Conservation (phyloP, 169 alveolate species). For the Neospora caninum region DNA sequence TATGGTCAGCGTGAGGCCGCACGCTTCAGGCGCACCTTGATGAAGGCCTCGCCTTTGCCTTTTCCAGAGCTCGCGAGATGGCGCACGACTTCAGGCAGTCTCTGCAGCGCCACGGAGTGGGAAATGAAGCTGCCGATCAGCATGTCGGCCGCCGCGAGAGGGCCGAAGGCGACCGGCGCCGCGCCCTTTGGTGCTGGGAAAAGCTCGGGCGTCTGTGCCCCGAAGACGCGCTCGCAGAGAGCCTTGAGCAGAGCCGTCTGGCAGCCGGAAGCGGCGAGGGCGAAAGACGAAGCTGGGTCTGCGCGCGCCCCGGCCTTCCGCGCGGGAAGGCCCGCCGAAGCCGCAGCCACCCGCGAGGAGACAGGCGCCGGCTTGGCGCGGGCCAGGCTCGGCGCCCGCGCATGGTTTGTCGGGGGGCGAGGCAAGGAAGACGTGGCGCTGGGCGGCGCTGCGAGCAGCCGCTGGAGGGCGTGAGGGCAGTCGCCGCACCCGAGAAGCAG, state of each 20-base stretch:
- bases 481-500: constrained; percentile 4
- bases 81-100: neutral
- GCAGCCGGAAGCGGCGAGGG: no score
- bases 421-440: neutral
- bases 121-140: neutral
- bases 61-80: neutral
- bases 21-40: no score
- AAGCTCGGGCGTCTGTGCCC: neutral
- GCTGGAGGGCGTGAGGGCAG: neutral
- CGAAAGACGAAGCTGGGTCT: neutral
- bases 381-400: neutral
- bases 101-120: neutral
- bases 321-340: neutral
- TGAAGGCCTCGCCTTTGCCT: constrained; percentile 13
- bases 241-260: neutral
- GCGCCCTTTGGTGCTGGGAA: neutral
- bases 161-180: neutral
- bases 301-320: neutral
- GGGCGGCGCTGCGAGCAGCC: neutral
- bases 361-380: neutral
- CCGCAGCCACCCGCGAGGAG: neutral
- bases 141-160: neutral
- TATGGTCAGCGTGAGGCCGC: no score
- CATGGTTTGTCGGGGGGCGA: neutral
- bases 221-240: neutral